Evolutionary conservation across 1,284 basidiomycete species (phyloP), one percentile per base, ranked within the genome.

Genomic region (Prillingera fragicola): DNA sequence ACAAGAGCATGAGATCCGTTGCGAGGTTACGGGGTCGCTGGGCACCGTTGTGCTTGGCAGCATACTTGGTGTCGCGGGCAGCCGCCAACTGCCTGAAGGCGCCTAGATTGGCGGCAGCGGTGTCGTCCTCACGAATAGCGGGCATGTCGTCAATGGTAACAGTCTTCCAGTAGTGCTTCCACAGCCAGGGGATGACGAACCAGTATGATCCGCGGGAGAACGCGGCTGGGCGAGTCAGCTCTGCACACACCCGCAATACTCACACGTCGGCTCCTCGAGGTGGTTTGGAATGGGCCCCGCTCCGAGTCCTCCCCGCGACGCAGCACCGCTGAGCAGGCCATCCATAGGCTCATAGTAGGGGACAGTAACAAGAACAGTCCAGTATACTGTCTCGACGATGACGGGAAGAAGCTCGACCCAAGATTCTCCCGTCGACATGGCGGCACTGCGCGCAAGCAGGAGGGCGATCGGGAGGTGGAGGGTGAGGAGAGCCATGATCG

Each of bases 81-180:
- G 57, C 63, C 45, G 56, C 54, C 47, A 57, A 58, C 4, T 60
- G 57, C 14, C 74, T 56, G 54, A 71, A 76, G 9, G 65, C 62
- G n/a, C 70, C 70, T 4, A 73, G 43, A 14, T 60, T 63, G 1
- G 69, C 62, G 0, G 76, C 73, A 0, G 77, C 65, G 18, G 70
- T 67, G 56, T 78, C 75, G 47, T 75, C 75, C 23, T 77, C 72
- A 7, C 75, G 62, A 2, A 78, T 60, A 17, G 74, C 74, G 0
- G 77, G 76, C 6, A 77, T 70, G 24, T 74, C 69, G 10, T 65
- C 56, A 28, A 74, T 54, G 8, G 64, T 67, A 47, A 76, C 65
- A 1, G 74, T 69, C 4, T 45, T 61, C 31, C 57, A 60, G 55
- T 71, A 75, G 52, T 75, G 71, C 46, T 70, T 67, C 49, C 70